Conservation (phyloP, 441 rosid genomes). For the Rhodomyrtus psidioides region DNA sequence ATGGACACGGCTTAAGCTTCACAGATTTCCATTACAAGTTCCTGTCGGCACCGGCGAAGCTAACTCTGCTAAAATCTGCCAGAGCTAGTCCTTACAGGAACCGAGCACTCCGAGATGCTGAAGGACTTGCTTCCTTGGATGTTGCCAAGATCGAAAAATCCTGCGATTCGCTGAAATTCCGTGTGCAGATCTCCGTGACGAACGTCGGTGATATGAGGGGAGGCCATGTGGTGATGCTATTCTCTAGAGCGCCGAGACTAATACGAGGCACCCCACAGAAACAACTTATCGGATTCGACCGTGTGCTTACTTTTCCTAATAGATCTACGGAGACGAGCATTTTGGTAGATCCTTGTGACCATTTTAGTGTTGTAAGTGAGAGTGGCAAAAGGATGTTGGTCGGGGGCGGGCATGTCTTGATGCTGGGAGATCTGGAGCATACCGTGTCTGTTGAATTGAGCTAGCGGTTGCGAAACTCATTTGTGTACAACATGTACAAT, state of each 20-base stretch:
- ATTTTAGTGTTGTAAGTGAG: conserved; percentile 51
- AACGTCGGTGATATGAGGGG: conserved; percentile 65
- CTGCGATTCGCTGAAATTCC: conserved; percentile 48
- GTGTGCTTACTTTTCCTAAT: conserved; percentile 39
- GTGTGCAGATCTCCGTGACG: conserved; percentile 31
- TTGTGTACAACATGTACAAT: neutral
- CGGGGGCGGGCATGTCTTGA: conserved; percentile 46
- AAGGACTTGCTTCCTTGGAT: conserved; percentile 16
- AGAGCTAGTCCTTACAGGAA: conserved; percentile 23
- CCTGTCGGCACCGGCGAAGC: conserved; percentile 45
- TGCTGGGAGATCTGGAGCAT: conserved; percentile 53
- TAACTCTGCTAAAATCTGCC: conserved; percentile 27
- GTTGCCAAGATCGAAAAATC: conserved; percentile 25
- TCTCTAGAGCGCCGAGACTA: conserved; percentile 36
- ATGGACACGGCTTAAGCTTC: conserved; percentile 84
- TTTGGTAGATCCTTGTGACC: conserved; percentile 59
- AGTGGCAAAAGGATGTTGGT: conserved; percentile 51
- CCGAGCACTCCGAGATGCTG: conserved; percentile 22
- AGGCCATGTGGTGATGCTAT: conserved; percentile 67
- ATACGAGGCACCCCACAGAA: conserved; percentile 42
- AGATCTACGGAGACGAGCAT: conserved; percentile 38
- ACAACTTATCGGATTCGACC: conserved; percentile 70
- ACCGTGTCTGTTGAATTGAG: conserved; percentile 27
- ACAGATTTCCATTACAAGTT: conserved; percentile 44
- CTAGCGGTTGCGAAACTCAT: conserved; percentile 1